A percentile compares a stretch with the other conserved stretches of the same genome.
Evolutionary conservation across 441 rosid genomes (phyloP).

Genomic region (Iberis amara): DNA sequence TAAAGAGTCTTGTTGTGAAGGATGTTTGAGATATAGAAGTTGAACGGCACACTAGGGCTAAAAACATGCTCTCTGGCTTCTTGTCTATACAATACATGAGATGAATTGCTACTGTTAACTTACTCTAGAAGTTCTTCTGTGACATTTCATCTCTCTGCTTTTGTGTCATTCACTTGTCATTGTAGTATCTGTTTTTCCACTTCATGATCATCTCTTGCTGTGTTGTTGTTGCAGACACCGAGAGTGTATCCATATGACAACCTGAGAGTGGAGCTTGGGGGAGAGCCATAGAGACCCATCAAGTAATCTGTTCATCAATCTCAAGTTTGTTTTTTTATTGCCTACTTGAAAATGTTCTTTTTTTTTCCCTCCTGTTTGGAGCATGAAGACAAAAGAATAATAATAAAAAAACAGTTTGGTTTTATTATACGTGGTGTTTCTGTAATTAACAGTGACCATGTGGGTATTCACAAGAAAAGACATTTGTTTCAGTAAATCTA

Average conservation of each 20-base stretch:
- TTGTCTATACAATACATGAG: conserved; percentile 10
- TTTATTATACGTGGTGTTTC: conserved; percentile 18
- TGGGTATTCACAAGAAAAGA: conserved; percentile 23
- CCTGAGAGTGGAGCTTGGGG: conserved; percentile 92
- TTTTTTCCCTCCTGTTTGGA: conserved; percentile 1
- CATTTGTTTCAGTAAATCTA: conserved; percentile 15
- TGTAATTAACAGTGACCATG: conserved; percentile 29
- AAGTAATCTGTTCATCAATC: conserved; percentile 8
- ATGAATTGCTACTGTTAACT: neutral
- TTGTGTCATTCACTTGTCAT: neutral
- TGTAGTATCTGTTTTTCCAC: neutral
- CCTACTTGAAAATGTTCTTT: conserved; percentile 18
- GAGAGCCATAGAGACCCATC: conserved; percentile 52
- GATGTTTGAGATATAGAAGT: neutral
- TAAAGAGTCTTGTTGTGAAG: neutral
- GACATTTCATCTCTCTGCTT: neutral
- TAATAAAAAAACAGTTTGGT: neutral
- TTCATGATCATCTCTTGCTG: conserved; percentile 15
- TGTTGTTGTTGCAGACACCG: conserved; percentile 51
- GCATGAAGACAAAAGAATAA: conserved; percentile 28
- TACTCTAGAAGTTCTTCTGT: neutral
- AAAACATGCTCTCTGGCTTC: neutral
- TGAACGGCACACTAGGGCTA: neutral
- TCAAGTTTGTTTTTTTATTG: conserved; percentile 7
- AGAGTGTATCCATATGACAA: conserved; percentile 91